Base-by-base conservation (phyloP, 768 basidiomycete species). In the Rhizopogon roseolus region DNA sequence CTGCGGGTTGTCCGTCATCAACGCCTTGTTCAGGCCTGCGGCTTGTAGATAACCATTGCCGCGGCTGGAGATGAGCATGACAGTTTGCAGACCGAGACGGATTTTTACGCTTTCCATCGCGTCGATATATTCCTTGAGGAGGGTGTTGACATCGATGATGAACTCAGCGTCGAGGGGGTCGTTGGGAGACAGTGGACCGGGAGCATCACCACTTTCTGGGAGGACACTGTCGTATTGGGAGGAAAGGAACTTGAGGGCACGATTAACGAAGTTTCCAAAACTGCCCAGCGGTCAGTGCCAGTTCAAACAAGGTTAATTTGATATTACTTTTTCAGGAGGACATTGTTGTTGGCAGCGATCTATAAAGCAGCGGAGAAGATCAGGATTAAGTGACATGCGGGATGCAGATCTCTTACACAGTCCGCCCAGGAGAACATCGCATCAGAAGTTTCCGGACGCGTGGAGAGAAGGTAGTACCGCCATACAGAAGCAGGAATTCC, bases 191-290 rank as follows among this genome's bases (percentile, higher is more conserved):
- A 90, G 73, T 16, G 86, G 82, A 6, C 90, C 90, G 7, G 81
- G 78, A 17, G 73, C 71, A 57, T 92, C 88, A 16, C 75, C 78
- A 38, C 88, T 80, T 49, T 95, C 91, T 0, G 96, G 94, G 37
- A 98, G 77, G 41, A 87, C 71, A 46, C 89, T 71, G 50, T 84
- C 80, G 65, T 87, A 96, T 65, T 93, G 92, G 5, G 90, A 87
- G 6, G 87, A 81, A 29, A 93, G 81, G 66, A 99, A 99, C 70
- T 98, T 98, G 66, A 98, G 76, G 16, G 83, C 78, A 27, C 97
- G 88, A 70, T 99, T 99, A 59, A 98, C 90, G 62, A 97, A 98
- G 75, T 99, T 99, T 41, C 97, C 97, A 62, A 99, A 90, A 73
- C 91, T 93, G 22, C 39, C 19, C 16, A 40, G 13, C 9, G 16